These are phyloP conservation scores for Fusarium sp. DNA, from an alignment of 2,329 filamentous ascomycete genomes.

Conservation along the genomic window DNA sequence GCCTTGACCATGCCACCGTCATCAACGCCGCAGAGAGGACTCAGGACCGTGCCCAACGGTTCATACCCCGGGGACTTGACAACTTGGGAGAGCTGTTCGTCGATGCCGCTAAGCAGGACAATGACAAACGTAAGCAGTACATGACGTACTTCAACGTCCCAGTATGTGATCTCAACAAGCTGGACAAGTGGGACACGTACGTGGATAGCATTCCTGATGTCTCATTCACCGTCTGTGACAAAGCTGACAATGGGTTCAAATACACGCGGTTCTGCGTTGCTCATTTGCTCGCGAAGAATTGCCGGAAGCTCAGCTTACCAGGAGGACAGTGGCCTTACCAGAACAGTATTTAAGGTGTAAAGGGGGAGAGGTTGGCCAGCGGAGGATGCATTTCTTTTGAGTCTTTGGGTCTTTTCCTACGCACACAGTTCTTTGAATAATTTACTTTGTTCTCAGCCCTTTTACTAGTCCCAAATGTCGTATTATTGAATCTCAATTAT, in stretches of 20 bases:
- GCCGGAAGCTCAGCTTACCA: neutral
- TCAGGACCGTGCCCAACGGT: neutral
- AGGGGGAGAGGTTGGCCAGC: too few relatives aligned
- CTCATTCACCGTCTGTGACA: neutral
- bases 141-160: constrained; percentile 11
- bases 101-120: neutral
- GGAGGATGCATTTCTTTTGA: too few relatives aligned
- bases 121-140: neutral
- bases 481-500: too few relatives aligned
- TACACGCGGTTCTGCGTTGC: neutral
- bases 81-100: neutral
- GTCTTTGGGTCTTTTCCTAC: too few relatives aligned
- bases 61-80: neutral
- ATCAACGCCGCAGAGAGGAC: constrained; percentile 10
- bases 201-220: neutral
- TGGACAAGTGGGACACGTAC: neutral
- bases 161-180: neutral
- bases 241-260: neutral
- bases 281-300: constrained; percentile 5
- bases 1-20: neutral
- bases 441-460: too few relatives aligned
- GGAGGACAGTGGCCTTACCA: constrained; percentile 11
- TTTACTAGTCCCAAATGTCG: too few relatives aligned
- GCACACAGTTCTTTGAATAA: too few relatives aligned
- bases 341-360: neutral